These are phyloP conservation scores for Heliocybe sulcata DNA, from an alignment of 1,284 basidiomycete genomes.

Conservation along the genomic window DNA sequence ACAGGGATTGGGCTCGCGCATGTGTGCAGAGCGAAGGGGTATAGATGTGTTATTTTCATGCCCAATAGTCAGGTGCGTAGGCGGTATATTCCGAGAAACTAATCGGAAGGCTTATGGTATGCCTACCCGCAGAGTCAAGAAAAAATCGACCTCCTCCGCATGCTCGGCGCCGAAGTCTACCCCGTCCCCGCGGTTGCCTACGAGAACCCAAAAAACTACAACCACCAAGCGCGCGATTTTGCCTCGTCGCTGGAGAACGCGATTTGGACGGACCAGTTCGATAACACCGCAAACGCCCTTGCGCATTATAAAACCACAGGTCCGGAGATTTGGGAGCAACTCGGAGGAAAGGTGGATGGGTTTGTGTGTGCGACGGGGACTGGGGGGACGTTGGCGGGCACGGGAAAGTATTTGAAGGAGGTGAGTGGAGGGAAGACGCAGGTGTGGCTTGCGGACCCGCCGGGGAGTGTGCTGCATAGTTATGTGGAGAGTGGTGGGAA, in stretches of 20 bases:
- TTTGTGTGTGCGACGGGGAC: conserved; percentile 96
- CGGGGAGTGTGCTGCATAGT: conserved; percentile 88
- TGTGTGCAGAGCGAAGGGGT: conserved; percentile 89
- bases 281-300: conserved; percentile 87
- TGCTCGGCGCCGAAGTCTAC: conserved; percentile 95
- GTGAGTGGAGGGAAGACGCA: conserved; percentile 78
- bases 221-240: conserved; percentile 93
- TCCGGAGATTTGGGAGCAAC: conserved; percentile 96
- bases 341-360: conserved; percentile 72
- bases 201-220: conserved; percentile 96
- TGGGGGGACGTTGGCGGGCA: conserved; percentile 91
- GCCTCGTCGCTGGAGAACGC: conserved; percentile 83
- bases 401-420: conserved; percentile 82
- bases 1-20: conserved; percentile 96
- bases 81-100: not conserved
- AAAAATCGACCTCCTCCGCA: conserved; percentile 94
- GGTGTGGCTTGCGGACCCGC: conserved; percentile 94
- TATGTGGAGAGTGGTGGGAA: conserved; percentile 81
- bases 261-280: conserved; percentile 99
- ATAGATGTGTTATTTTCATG: conserved; percentile 99
- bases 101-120: not conserved
- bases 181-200: conserved; percentile 96
- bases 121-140: conserved; percentile 70
- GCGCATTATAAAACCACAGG: conserved; percentile 91
- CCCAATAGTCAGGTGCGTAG: conserved; percentile 79